Conservation (phyloP, 495 filamentous ascomycete genomes). For the Aspergillus asperescens region DNA sequence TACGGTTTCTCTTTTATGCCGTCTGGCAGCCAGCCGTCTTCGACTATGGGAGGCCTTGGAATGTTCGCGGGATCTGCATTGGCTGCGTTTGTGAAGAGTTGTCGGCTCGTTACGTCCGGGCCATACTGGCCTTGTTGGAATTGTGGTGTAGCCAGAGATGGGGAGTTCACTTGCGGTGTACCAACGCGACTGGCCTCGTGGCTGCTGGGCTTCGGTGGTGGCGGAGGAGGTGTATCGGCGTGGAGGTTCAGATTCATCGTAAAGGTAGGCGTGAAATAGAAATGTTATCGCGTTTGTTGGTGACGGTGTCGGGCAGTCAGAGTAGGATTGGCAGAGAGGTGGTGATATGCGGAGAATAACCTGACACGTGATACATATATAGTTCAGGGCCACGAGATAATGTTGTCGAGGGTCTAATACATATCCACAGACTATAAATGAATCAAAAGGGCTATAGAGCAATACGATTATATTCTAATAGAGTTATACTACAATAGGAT, state of each 20-base stretch:
- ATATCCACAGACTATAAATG: too few relatives aligned
- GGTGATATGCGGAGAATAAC: not conserved
- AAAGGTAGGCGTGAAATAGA: not conserved
- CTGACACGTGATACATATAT: conserved; percentile 1
- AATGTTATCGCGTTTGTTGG: conserved; percentile 8
- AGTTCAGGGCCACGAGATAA: too few relatives aligned
- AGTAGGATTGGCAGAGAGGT: not conserved
- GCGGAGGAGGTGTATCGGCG: conserved; percentile 57
- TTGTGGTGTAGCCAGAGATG: conserved; percentile 31
- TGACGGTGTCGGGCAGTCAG: not conserved
- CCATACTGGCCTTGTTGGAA: conserved; percentile 23
- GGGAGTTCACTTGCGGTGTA: conserved; percentile 47
- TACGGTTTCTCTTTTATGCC: conserved; percentile 73
- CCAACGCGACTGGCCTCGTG: conserved; percentile 64
- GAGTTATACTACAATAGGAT: too few relatives aligned
- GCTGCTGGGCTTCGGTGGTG: conserved; percentile 66
- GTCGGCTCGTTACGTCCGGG: conserved; percentile 17
- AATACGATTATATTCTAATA: too few relatives aligned
- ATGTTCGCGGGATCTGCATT: conserved; percentile 13
- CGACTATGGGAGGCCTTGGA: conserved; percentile 35
- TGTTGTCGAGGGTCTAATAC: too few relatives aligned
- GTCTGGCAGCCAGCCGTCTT: conserved; percentile 61
- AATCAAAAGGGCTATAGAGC: too few relatives aligned
- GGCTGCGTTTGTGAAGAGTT: conserved; percentile 14
- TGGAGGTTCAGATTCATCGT: conserved; percentile 33